phyloP scores from a whole-genome alignment of 2,329 filamentous ascomycete species.

The Knufia fluminis region DNA sequence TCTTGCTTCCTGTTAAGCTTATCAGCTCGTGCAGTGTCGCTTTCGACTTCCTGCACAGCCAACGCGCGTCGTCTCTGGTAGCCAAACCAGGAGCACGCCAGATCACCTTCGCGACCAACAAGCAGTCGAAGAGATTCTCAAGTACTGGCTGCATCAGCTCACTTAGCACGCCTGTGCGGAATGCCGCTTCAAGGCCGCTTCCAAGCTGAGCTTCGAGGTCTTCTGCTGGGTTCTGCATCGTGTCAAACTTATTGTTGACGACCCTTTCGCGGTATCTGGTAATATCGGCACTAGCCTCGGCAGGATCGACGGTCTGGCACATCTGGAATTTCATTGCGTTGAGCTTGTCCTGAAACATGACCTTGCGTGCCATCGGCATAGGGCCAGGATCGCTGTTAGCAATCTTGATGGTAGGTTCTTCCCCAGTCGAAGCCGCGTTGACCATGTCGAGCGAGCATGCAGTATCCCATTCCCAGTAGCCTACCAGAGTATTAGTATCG shows the following conservation, averaged over 20 bases:
- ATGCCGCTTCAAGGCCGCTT: slow-evolving; percentile 8
- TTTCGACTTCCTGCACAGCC: slow-evolving; percentile 14
- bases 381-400: slow-evolving; percentile 9
- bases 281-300: neutral
- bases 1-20: neutral
- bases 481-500: neutral
- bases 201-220: slow-evolving; percentile 9
- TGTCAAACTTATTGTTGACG: slow-evolving; percentile 7
- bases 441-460: neutral
- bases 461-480: neutral
- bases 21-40: slow-evolving; percentile 10
- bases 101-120: slow-evolving; percentile 12
- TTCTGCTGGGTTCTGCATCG: slow-evolving; percentile 8
- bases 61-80: slow-evolving; percentile 10
- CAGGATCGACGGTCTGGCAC: neutral
- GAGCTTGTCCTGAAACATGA: slow-evolving; percentile 8
- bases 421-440: neutral
- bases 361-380: slow-evolving; percentile 2
- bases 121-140: slow-evolving; percentile 11
- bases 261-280: neutral
- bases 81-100: slow-evolving; percentile 11
- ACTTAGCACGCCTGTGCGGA: slow-evolving; percentile 3
- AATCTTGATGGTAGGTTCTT: neutral
- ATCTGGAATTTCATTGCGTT: neutral
- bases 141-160: slow-evolving; percentile 7